Evolutionary conservation across 805 yeast genomes (phyloP).

Genomic region (Teunomyces kruisii): DNA sequence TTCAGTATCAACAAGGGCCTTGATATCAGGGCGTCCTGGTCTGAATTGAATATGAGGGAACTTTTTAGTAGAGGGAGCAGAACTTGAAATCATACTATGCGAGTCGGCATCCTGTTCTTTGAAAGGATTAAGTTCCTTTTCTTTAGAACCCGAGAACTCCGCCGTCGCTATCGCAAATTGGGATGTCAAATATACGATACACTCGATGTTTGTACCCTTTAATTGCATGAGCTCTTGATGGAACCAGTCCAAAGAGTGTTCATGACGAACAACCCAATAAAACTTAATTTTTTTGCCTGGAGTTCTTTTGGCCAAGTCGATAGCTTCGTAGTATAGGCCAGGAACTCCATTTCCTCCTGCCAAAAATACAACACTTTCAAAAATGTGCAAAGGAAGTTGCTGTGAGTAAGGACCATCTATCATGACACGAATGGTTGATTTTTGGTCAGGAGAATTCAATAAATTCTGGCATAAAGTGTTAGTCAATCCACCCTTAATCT

Average conservation of each 20-base stretch:
- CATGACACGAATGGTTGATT: constrained; percentile 35
- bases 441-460: constrained; percentile 23
- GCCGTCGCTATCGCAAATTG: constrained; percentile 12
- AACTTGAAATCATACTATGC: constrained; percentile 44
- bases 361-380: constrained; percentile 47
- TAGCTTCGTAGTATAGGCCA: constrained; percentile 48
- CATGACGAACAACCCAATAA: constrained; percentile 64
- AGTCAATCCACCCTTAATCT: constrained; percentile 57
- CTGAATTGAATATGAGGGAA: constrained; percentile 22
- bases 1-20: constrained; percentile 33
- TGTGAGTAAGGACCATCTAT: constrained; percentile 66
- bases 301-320: constrained; percentile 17
- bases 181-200: constrained; percentile 25
- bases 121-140: no score
- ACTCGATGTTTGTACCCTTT: constrained; percentile 23
- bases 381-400: constrained; percentile 45
- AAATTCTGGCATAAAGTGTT: constrained; percentile 26
- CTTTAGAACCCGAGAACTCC: constrained; percentile 18
- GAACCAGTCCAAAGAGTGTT: constrained; percentile 50
- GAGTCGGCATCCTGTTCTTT: constrained; percentile 37
- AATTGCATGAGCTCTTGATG: constrained; percentile 37
- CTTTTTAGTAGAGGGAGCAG: constrained; percentile 22
- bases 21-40: constrained; percentile 45
- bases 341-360: constrained; percentile 70
- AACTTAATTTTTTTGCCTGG: constrained; percentile 22